A percentile compares a stretch with the other conserved stretches of the same genome.
These are phyloP conservation scores for Solanum commersonii DNA, from an alignment of 257 asterid genomes.

Conservation along the genomic window DNA sequence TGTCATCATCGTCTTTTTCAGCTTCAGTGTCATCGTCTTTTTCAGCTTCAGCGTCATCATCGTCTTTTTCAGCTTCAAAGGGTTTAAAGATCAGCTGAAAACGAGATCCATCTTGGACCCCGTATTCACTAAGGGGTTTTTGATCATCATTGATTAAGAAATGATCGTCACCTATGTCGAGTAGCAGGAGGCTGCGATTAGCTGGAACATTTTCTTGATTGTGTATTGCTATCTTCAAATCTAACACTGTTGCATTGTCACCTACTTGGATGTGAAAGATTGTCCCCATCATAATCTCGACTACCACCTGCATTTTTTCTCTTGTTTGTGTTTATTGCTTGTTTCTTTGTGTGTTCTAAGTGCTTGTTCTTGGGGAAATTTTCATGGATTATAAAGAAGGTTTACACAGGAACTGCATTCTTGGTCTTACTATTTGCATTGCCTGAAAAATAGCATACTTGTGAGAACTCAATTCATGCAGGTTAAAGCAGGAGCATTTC, in stretches of 20 bases:
- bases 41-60: no score
- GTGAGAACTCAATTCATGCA: not conserved
- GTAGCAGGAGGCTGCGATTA: constrained; percentile 40
- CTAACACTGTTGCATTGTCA: constrained; percentile 39
- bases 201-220: constrained; percentile 41
- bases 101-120: constrained; percentile 50
- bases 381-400: constrained; percentile 4
- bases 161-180: constrained; percentile 7
- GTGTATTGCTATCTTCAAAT: constrained; percentile 45
- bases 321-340: not conserved
- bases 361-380: not conserved
- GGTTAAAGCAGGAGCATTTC: not conserved
- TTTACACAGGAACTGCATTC: constrained; percentile 22
- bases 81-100: constrained; percentile 33
- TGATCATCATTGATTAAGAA: constrained; percentile 23
- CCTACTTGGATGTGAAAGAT: constrained; percentile 35
- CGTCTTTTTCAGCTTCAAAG: not conserved
- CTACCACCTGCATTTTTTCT: constrained; percentile 35
- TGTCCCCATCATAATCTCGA: constrained; percentile 47
- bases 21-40: no score
- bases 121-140: constrained; percentile 26
- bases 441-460: constrained; percentile 13
- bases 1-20: not conserved
- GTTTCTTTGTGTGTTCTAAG: not conserved
- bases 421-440: constrained; percentile 11